phyloP scores from a whole-genome alignment of 1,284 basidiomycete genomes.

The Ceratorhiza oryzae-sativae region DNA sequence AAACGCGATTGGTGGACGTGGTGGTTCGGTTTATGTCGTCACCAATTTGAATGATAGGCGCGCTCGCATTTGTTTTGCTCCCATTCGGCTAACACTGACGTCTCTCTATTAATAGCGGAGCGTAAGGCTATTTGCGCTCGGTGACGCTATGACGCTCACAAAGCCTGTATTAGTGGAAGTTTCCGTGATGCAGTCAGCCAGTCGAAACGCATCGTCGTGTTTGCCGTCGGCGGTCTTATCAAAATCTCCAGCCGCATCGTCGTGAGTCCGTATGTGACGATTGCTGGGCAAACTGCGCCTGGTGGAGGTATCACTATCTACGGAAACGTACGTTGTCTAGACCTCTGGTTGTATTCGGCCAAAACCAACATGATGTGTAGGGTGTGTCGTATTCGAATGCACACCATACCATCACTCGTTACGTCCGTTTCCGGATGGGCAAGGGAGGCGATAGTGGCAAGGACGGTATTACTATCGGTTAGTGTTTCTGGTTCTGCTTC shows the following conservation, averaged over 20 bases:
- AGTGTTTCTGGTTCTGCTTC: not conserved
- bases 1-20: slow-evolving; percentile 50
- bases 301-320: slow-evolving; percentile 51
- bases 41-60: slow-evolving; percentile 50
- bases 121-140: not conserved
- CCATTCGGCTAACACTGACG: not conserved
- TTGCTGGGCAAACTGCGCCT: slow-evolving; percentile 51
- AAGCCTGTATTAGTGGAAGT: slow-evolving; percentile 48
- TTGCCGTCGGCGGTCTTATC: slow-evolving; percentile 52
- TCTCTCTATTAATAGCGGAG: slow-evolving; percentile 7
- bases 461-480: slow-evolving; percentile 44
- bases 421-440: slow-evolving; percentile 53
- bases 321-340: slow-evolving; percentile 45
- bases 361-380: not conserved
- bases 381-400: slow-evolving; percentile 43
- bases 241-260: slow-evolving; percentile 50
- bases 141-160: not conserved
- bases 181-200: slow-evolving; percentile 53
- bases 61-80: not conserved
- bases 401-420: slow-evolving; percentile 52
- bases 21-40: slow-evolving; percentile 51
- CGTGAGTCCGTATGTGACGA: slow-evolving; percentile 50
- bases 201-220: slow-evolving; percentile 51
- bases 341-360: no score
- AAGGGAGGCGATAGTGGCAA: slow-evolving; percentile 51